Evolutionary conservation across 805 yeast genomes (phyloP).

Genomic region (Starmerella floricola): DNA sequence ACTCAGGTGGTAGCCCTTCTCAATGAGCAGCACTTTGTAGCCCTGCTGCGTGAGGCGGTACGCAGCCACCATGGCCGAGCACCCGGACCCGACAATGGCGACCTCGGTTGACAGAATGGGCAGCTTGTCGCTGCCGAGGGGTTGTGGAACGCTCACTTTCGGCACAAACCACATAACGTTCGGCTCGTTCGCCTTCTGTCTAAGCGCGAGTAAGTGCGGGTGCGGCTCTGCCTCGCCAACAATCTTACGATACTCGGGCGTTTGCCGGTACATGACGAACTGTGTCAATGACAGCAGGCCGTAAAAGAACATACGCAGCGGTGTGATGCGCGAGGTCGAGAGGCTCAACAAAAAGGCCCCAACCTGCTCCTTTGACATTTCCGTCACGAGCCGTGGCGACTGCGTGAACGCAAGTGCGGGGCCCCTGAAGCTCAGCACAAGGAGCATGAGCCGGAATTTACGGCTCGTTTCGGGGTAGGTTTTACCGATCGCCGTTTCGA

Average conservation of each 20-base stretch:
- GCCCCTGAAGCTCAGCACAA: conserved; percentile 19
- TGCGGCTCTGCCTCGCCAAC: conserved; percentile 13
- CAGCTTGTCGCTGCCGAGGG: conserved; percentile 1
- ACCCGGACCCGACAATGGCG: conserved; percentile 41
- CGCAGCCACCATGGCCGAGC: conserved; percentile 45
- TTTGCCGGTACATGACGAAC: conserved; percentile 6
- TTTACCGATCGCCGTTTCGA: background rate
- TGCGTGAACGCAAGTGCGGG: conserved; percentile 22
- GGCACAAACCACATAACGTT: conserved; percentile 6
- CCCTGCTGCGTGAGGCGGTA: conserved; percentile 37
- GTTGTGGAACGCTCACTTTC: conserved; percentile 7
- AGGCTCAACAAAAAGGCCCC: conserved; percentile 30
- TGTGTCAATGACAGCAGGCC: conserved; percentile 25
- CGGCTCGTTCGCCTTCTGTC: background rate
- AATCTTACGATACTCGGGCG: conserved; percentile 1
- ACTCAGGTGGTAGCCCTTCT: conserved; percentile 38
- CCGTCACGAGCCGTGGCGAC: conserved; percentile 19
- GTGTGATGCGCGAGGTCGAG: conserved; percentile 33
- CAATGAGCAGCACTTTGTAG: conserved; percentile 36
- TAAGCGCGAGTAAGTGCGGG: conserved; percentile 9
- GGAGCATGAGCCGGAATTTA: conserved; percentile 18
- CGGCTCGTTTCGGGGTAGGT: background rate
- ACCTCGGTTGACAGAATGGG: conserved; percentile 28
- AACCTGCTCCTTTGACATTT: conserved; percentile 27
- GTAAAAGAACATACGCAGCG: conserved; percentile 31